Conservation (phyloP, 1,284 basidiomycete species). For the Cutaneotrichosporon sp. region DNA sequence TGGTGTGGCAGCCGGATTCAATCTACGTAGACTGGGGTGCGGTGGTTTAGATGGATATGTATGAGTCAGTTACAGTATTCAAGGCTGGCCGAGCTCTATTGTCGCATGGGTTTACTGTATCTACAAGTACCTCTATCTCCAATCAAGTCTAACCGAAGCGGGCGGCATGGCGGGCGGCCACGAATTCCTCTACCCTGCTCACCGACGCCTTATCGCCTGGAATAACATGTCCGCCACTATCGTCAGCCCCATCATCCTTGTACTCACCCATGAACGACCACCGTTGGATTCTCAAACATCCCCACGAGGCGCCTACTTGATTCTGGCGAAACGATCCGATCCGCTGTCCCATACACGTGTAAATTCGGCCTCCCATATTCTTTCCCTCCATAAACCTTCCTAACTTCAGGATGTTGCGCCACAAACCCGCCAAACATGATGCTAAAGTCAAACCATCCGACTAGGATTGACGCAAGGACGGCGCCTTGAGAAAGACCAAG, state of each 20-base stretch:
- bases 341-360: conserved; percentile 74
- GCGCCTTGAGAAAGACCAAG: conserved; percentile 85
- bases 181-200: too few species aligned
- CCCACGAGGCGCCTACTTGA: conserved; percentile 59
- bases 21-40: too few species aligned
- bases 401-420: conserved; percentile 29
- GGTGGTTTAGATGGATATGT: too few species aligned
- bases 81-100: too few species aligned
- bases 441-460: conserved; percentile 60
- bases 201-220: background rate
- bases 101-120: too few species aligned
- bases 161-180: too few species aligned
- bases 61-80: too few species aligned
- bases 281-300: background rate
- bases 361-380: conserved; percentile 58
- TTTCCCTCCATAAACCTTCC: conserved; percentile 50
- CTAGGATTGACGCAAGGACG: conserved; percentile 68
- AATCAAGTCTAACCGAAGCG: too few species aligned
- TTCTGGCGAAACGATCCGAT: conserved; percentile 73
- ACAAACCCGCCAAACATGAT: conserved; percentile 59
- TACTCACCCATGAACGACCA: conserved; percentile 10
- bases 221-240: conserved; percentile 11
- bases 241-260: background rate
- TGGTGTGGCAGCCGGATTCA: too few species aligned
- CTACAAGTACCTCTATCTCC: too few species aligned